Base-by-base conservation (phyloP, 2,329 filamentous ascomycete genomes). In the Coniochaeta pulveracea region DNA sequence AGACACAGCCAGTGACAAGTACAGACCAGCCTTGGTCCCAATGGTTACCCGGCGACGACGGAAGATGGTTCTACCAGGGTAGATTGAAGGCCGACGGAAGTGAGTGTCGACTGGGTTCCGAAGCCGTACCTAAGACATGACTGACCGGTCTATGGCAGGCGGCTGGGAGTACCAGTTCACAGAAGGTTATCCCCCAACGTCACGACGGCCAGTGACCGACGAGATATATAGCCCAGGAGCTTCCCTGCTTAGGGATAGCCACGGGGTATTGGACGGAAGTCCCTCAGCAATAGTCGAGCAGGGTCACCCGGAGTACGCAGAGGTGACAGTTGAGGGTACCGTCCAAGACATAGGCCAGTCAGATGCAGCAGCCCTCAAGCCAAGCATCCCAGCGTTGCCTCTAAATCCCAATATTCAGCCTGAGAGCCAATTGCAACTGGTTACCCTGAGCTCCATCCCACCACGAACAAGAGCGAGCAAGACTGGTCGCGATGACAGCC, bases 1-100 rank as follows among this genome's bases (percentile, higher is more conserved):
- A n/a, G 9, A 8, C 22, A 16, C 21, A 19, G 8, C 19, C 30
- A 31, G 8, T n/a, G n/a, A n/a, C 21, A 23, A n/a, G 9, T 27
- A 19, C 9, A 9, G 30, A 17, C 9, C 21, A 33, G 18, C 30
- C 35, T 11, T 37, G 35, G 35, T 37, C 35, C 6, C 19, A 19
- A 4, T 37, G 35, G 35, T 18, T 37, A 16, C 24, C 35, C 53
- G 49, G 44, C 46, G 48, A 37, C 10, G 25, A 37, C 16, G 35
- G 35, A n/a, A 19, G 30, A 17, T 37, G 35, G 35, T 37, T 37
- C 14, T 37, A 37, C 19, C 24, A 33, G 12, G 35, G 23, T 4
- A 23, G 35, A 19, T 24, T 33, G 16, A 33, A 28, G 10, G 29
- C 31, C 4, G 23, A 33, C 15, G 35, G 35, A 24, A 33, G 25